phyloP scores from a whole-genome alignment of 495 filamentous ascomycete genomes.

The Xylaria nigripes region DNA sequence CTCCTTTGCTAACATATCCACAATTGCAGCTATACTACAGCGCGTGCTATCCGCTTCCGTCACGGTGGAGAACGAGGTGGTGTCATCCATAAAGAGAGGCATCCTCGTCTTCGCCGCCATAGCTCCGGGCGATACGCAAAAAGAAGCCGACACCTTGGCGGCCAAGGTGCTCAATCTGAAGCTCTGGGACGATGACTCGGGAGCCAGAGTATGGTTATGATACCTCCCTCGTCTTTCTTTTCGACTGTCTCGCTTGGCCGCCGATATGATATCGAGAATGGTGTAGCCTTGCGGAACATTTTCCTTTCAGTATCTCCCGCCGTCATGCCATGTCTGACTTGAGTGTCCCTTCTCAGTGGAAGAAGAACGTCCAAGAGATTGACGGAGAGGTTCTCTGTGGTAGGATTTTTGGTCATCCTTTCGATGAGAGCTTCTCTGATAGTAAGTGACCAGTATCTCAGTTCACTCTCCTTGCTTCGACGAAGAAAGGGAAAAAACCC shows the following conservation, averaged over 20 bases:
- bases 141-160: conserved; percentile 77
- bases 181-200: conserved; percentile 76
- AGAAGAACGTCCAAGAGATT: conserved; percentile 76
- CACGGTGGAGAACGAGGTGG: conserved; percentile 81
- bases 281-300: neutral
- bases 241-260: neutral
- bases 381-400: conserved; percentile 85
- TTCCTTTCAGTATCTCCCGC: neutral
- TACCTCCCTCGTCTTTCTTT: conserved; percentile 2
- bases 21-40: conserved; percentile 72
- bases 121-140: conserved; percentile 80
- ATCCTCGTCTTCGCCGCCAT: conserved; percentile 88
- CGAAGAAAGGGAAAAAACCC: conserved; percentile 90
- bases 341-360: conserved; percentile 55
- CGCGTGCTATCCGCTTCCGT: conserved; percentile 96
- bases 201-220: conserved; percentile 42
- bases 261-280: neutral
- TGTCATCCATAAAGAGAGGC: conserved; percentile 85
- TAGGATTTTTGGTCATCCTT: conserved; percentile 32
- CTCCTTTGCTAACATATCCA: conserved; percentile 7
- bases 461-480: conserved; percentile 86
- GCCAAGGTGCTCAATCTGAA: conserved; percentile 81
- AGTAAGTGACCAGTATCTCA: conserved; percentile 66
- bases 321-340: conserved; percentile 12
- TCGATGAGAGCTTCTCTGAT: neutral